Conservation (phyloP, 2,329 filamentous ascomycete genomes). For the Xylariaceae sp. region DNA sequence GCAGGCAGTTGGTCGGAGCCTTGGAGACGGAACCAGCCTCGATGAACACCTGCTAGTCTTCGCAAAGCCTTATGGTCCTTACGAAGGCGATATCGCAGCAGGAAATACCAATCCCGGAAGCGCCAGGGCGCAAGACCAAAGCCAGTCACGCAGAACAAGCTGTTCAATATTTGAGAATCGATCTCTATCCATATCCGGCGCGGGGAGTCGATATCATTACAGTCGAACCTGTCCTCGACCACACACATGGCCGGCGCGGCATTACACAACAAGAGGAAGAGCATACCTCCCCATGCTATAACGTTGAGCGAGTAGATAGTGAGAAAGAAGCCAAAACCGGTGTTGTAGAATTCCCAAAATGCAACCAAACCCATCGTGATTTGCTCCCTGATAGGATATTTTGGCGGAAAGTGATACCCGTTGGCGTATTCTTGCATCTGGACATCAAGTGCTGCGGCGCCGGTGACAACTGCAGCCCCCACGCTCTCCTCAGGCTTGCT, state of each 20-base stretch:
- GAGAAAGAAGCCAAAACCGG: slow-evolving; percentile 75
- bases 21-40: slow-evolving; percentile 73
- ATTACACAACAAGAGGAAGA: slow-evolving; percentile 82
- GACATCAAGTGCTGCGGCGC: slow-evolving; percentile 33
- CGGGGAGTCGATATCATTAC: slow-evolving; percentile 73
- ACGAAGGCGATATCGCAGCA: slow-evolving; percentile 64
- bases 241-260: slow-evolving; percentile 73
- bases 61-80: slow-evolving; percentile 61
- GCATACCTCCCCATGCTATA: slow-evolving; percentile 88
- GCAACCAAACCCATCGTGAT: slow-evolving; percentile 59
- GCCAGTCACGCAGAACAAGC: slow-evolving; percentile 82
- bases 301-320: slow-evolving; percentile 81
- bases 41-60: slow-evolving; percentile 72
- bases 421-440: slow-evolving; percentile 52
- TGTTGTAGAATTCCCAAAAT: slow-evolving; percentile 74
- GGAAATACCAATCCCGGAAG: slow-evolving; percentile 76
- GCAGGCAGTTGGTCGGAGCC: slow-evolving; percentile 63
- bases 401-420: slow-evolving; percentile 67
- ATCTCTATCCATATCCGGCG: slow-evolving; percentile 85
- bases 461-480: slow-evolving; percentile 34
- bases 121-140: slow-evolving; percentile 86
- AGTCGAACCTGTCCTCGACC: slow-evolving; percentile 52
- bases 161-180: slow-evolving; percentile 81
- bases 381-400: slow-evolving; percentile 61
- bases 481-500: slow-evolving; percentile 27